Conservation (phyloP, 163 green algal genomes). For the Dunaliella salina region DNA sequence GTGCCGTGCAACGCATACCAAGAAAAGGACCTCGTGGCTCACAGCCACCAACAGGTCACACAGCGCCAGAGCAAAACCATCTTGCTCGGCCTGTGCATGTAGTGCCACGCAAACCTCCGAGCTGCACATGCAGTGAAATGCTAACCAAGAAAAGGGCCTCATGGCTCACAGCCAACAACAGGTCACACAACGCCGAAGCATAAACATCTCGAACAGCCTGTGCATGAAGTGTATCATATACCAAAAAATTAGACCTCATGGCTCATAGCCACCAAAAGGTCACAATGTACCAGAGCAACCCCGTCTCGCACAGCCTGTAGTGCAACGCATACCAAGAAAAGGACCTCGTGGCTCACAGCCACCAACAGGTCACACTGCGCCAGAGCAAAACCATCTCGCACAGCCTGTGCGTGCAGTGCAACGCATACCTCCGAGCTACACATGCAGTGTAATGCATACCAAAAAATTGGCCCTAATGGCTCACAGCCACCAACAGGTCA, state of each 20-base stretch:
- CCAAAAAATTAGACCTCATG: neutral
- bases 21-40: neutral
- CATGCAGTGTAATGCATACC: neutral
- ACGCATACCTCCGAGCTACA: no score
- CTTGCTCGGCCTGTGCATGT: constrained; percentile 15
- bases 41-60: constrained; percentile 1
- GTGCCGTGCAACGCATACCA: neutral
- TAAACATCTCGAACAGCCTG: neutral
- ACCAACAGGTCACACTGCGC: neutral
- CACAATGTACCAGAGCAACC: neutral
- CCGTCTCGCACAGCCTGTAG: constrained; percentile 1
- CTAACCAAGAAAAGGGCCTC: neutral
- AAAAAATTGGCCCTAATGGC: neutral
- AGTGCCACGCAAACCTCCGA: neutral
- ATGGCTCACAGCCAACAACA: neutral
- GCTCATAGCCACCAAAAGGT: neutral
- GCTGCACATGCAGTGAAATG: neutral
- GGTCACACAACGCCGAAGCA: neutral
- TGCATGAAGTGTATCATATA: neutral
- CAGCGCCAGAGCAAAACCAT: neutral
- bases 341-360: neutral
- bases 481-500: neutral
- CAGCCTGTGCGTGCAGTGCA: constrained; percentile 18
- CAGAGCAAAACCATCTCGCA: constrained; percentile 3
- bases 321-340: neutral